Percentiles rank a stretch among this genome's conserved stretches.
Evolutionary conservation across 345 rosid species (phyloP).

Genomic region (Chamaenerion angustifolium): DNA sequence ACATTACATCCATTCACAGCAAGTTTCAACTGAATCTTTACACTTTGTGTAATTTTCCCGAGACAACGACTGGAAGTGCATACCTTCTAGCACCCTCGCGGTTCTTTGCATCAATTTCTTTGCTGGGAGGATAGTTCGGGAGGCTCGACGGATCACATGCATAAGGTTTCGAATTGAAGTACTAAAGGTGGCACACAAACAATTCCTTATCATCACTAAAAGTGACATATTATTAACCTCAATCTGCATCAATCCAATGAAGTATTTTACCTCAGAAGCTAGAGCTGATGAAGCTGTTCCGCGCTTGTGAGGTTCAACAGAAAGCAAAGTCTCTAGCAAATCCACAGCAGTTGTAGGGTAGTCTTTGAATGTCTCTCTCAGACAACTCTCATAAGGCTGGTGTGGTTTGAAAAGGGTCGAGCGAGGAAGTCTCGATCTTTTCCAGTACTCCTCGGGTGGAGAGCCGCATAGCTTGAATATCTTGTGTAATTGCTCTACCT

Average conservation of each 20-base stretch:
- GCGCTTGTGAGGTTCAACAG: constrained; percentile 13
- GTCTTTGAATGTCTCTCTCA: constrained; percentile 9
- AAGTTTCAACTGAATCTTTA: no score
- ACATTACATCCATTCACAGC: neutral
- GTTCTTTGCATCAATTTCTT: constrained; percentile 29
- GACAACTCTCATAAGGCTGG: constrained; percentile 9
- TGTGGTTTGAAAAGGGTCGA: constrained; percentile 19
- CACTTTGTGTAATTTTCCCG: neutral
- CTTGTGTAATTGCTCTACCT: constrained; percentile 42
- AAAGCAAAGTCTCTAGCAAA: constrained; percentile 11
- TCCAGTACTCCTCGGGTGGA: constrained; percentile 28
- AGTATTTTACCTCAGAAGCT: constrained; percentile 5
- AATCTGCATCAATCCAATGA: neutral
- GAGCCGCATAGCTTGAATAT: constrained; percentile 36
- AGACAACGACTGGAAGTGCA: neutral
- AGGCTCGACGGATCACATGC: constrained; percentile 29
- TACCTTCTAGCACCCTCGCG: constrained; percentile 30
- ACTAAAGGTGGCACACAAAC: constrained; percentile 6
- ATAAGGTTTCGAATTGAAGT: constrained; percentile 22
- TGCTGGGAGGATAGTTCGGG: constrained; percentile 29
- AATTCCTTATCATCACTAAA: neutral
- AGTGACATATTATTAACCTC: neutral
- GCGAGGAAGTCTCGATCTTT: constrained; percentile 14
- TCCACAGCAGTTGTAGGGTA: constrained; percentile 5
- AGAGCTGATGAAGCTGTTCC: constrained; percentile 12